A percentile compares a stretch with the other conserved stretches of the same genome.
Evolutionary conservation across 768 basidiomycete species (phyloP).

Genomic region (Tulasnella sp.): DNA sequence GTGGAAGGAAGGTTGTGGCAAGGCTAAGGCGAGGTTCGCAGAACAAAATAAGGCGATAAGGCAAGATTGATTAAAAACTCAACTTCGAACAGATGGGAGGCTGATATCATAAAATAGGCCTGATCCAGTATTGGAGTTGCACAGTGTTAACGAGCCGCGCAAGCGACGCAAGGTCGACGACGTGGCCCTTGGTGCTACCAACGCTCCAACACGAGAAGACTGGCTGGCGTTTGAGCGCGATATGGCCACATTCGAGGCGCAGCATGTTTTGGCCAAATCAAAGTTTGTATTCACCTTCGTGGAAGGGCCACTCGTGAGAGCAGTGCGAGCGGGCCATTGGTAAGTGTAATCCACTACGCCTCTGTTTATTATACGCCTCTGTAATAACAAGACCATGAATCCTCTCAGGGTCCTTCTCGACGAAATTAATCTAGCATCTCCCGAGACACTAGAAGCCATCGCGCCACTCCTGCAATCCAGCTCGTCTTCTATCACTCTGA

Average conservation of each 20-base stretch:
- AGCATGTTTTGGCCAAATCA: slow-evolving; percentile 77
- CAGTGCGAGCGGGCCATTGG: slow-evolving; percentile 84
- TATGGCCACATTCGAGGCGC: slow-evolving; percentile 72
- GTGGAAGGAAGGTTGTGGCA: slow-evolving; percentile 59
- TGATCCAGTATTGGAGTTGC: not conserved
- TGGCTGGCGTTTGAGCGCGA: slow-evolving; percentile 63
- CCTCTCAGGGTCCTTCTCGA: slow-evolving; percentile 79
- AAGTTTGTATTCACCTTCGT: slow-evolving; percentile 92
- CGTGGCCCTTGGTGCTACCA: not conserved
- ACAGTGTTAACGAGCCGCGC: slow-evolving; percentile 37
- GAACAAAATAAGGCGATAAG: not conserved
- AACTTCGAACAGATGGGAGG: no score
- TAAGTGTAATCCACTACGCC: slow-evolving; percentile 31
- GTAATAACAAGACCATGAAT: not conserved
- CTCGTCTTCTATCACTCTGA: slow-evolving; percentile 79
- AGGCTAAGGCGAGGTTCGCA: slow-evolving; percentile 17
- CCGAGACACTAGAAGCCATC: slow-evolving; percentile 90
- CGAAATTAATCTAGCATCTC: slow-evolving; percentile 88
- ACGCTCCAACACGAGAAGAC: slow-evolving; percentile 23
- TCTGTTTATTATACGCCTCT: not conserved
- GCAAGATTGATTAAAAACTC: not conserved
- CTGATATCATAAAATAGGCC: not conserved
- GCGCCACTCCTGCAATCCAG: slow-evolving; percentile 79
- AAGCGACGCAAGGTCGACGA: slow-evolving; percentile 55
- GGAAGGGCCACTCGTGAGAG: slow-evolving; percentile 90